A percentile compares a stretch with the other conserved stretches of the same genome.
phyloP scores from a whole-genome alignment of 352 stramenopile species.

The Pythium chondricola region DNA sequence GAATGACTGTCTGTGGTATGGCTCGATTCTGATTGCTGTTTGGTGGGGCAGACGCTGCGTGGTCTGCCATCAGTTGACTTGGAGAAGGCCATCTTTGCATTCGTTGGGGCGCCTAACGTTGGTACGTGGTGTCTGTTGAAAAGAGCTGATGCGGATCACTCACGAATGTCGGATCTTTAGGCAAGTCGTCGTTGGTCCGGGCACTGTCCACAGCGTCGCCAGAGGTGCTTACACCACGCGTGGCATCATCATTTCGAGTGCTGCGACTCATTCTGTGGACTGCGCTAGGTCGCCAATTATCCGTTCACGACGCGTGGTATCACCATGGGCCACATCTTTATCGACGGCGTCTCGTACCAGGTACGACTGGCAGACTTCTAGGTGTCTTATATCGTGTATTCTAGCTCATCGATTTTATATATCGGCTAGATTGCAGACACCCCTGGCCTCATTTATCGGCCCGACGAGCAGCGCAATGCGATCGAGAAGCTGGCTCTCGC shows the following conservation, averaged over 20 bases:
- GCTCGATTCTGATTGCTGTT: neutral
- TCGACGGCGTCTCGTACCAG: conserved; percentile 78
- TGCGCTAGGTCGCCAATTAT: conserved; percentile 76
- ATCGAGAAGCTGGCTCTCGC: conserved; percentile 37
- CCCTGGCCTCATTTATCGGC: conserved; percentile 29
- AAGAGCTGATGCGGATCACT: neutral
- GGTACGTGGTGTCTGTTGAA: conserved; percentile 27
- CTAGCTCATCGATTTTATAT: too few species aligned
- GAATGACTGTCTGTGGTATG: neutral
- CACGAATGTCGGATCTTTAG: conserved; percentile 21
- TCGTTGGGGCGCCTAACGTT: conserved; percentile 80
- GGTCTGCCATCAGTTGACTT: conserved; percentile 73
- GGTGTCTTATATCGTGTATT: too few species aligned
- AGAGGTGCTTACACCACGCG: conserved; percentile 31
- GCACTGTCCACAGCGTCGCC: conserved; percentile 77
- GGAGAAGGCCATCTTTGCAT: conserved; percentile 77
- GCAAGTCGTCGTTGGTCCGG: conserved; percentile 79
- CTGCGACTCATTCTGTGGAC: neutral
- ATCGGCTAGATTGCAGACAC: conserved; percentile 86
- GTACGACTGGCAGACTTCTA: conserved; percentile 13
- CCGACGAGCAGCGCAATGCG: conserved; percentile 28
- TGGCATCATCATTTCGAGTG: neutral
- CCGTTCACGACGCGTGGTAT: conserved; percentile 85
- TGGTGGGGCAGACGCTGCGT: conserved; percentile 41
- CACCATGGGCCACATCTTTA: conserved; percentile 85